Evolutionary conservation across 768 basidiomycete genomes (phyloP), one percentile per base, ranked within the genome.

Genomic region (Suillus subluteus): DNA sequence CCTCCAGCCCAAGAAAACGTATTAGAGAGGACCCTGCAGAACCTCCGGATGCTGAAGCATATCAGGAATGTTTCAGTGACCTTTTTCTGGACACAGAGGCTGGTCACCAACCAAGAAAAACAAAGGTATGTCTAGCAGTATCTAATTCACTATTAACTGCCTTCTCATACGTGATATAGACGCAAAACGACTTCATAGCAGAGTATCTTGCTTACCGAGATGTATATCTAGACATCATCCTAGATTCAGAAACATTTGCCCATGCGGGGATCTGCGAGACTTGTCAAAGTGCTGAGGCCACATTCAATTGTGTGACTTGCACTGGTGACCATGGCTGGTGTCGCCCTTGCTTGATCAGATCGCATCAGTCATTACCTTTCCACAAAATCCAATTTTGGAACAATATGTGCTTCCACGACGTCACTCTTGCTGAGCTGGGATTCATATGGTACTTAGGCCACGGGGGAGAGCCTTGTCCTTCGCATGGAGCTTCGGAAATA

Each of bases 381-480:
- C 74, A 75, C 58, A 69, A 68, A 6, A 50, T 75, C 3, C 44
- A 73, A 48, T 16, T 50, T 5, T 74, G 74, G 74, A 72, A 69
- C 44, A 69, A 67, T 0, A 40, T 32, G 1, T 71, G 44, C 50
- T 75, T 69, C 26, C 35, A 63, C 0, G 38, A 48, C 2, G 67
- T 52, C 4, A 66, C 64, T 12, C 66, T 76, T 0, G 70, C 71
- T 67, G 58, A 72, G 6, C 62, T 68, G 4, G 74, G 75, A 0
- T 23, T 70, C 0, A 65, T 68, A 6, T 48, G 72, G 4, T 68
- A 70, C 46, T 35, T 71, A 0, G 74, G 75, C 0, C 76, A 77
- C 43, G 66, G 7, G 73, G 74, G n/a, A 0, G 4, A 50, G 3
- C 63, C 63, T 0, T 74, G 73, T 46, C 75, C 72, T 35, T 15